Conservation (phyloP, 2,329 filamentous ascomycete species). For the Claviceps paspali region DNA sequence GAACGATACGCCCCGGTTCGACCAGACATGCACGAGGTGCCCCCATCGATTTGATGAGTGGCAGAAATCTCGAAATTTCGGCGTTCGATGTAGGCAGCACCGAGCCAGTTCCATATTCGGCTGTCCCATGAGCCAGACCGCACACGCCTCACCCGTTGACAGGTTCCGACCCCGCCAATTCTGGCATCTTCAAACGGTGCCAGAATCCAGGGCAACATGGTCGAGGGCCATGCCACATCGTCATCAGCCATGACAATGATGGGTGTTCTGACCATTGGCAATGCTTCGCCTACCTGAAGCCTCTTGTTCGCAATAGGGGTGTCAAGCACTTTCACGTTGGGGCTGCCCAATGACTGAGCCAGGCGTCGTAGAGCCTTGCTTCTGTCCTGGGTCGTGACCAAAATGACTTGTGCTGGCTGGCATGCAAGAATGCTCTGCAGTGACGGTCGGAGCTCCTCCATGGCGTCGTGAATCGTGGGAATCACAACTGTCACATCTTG, state of each 20-base stretch:
- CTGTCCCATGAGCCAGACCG: constrained; percentile 42
- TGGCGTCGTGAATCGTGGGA: constrained; percentile 77
- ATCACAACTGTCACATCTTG: constrained; percentile 89
- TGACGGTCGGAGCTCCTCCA: constrained; percentile 69
- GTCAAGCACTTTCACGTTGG: constrained; percentile 57
- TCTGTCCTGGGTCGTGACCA: constrained; percentile 79
- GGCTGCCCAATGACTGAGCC: constrained; percentile 41
- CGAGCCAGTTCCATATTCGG: constrained; percentile 73
- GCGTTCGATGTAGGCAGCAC: constrained; percentile 80
- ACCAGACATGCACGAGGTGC: constrained; percentile 92
- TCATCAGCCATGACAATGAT: constrained; percentile 93
- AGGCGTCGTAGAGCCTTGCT: constrained; percentile 52
- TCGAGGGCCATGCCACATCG: constrained; percentile 83
- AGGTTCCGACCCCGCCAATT: constrained; percentile 85
- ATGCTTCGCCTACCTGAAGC: constrained; percentile 79
- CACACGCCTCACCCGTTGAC: constrained; percentile 67
- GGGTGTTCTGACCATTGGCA: constrained; percentile 66
- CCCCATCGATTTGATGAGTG: constrained; percentile 86
- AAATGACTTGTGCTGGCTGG: constrained; percentile 55
- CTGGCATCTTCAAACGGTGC: constrained; percentile 75
- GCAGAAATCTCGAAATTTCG: constrained; percentile 95
- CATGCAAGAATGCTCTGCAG: constrained; percentile 62
- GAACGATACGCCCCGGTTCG: constrained; percentile 86
- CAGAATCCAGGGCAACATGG: constrained; percentile 78
- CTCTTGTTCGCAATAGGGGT: constrained; percentile 88